Evolutionary conservation across 768 basidiomycete genomes (phyloP).

Genomic region (Boletus insuetus): DNA sequence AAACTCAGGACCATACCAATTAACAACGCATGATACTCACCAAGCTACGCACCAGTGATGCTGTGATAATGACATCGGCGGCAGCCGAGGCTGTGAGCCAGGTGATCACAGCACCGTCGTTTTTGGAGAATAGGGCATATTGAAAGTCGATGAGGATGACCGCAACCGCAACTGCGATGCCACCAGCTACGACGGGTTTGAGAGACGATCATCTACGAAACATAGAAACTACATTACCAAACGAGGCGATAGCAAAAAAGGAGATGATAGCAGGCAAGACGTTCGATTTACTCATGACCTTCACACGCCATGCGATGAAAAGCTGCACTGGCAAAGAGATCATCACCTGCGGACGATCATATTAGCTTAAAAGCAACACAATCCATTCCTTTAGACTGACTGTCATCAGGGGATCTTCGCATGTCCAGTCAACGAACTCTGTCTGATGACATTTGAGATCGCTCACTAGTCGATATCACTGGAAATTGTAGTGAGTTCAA

Average conservation of each 20-base stretch:
- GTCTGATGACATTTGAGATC: neutral
- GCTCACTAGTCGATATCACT: neutral
- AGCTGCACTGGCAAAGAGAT: slow-evolving; percentile 44
- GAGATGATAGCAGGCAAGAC: slow-evolving; percentile 26
- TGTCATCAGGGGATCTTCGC: slow-evolving; percentile 44
- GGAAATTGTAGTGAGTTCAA: neutral
- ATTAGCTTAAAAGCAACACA: neutral
- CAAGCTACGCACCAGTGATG: slow-evolving; percentile 42
- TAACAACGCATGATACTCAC: slow-evolving; percentile 20
- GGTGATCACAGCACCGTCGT: slow-evolving; percentile 34
- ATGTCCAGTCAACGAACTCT: neutral
- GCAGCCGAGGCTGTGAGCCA: slow-evolving; percentile 43
- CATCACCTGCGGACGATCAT: slow-evolving; percentile 34
- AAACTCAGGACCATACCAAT: neutral
- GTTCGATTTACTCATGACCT: slow-evolving; percentile 32
- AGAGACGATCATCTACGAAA: neutral
- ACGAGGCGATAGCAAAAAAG: slow-evolving; percentile 5
- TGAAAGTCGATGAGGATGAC: slow-evolving; percentile 29
- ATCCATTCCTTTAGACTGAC: slow-evolving; percentile 21
- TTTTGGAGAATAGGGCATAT: slow-evolving; percentile 33
- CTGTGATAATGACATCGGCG: slow-evolving; percentile 43
- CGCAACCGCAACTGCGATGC: slow-evolving; percentile 32
- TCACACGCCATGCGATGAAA: slow-evolving; percentile 47
- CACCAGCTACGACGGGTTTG: slow-evolving; percentile 26
- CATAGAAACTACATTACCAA: neutral